phyloP scores from a whole-genome alignment of 257 asterid genomes.

The Solanum clarkiae region DNA sequence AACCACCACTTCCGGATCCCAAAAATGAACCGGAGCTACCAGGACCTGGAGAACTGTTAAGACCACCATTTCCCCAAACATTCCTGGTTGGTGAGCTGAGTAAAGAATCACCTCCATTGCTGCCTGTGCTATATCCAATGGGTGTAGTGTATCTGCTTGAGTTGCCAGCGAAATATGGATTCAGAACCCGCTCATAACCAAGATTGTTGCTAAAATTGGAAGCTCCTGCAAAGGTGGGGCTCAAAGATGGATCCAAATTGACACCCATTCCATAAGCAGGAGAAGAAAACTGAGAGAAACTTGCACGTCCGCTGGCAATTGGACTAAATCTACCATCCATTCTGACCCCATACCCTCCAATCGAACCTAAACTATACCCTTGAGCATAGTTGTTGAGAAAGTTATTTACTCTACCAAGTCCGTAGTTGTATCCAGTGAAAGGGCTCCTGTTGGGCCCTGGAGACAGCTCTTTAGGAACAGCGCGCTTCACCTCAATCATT shows the following conservation, averaged over 20 bases:
- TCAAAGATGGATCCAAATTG: conserved; percentile 55
- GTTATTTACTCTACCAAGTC: conserved; percentile 45
- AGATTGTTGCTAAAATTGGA: conserved; percentile 51
- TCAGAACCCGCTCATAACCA: conserved; percentile 50
- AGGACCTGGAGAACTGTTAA: conserved; percentile 35
- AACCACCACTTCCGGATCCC: conserved; percentile 35
- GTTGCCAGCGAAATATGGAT: conserved; percentile 44
- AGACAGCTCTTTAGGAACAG: conserved; percentile 71
- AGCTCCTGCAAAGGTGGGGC: conserved; percentile 43
- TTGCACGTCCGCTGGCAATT: conserved; percentile 41
- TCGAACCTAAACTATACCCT: conserved; percentile 41
- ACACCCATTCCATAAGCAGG: conserved; percentile 51
- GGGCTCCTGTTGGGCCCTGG: conserved; percentile 62
- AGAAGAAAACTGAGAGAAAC: conserved; percentile 40
- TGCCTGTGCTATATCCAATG: conserved; percentile 47
- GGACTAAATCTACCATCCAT: conserved; percentile 65
- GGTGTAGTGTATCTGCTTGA: conserved; percentile 56
- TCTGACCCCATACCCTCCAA: conserved; percentile 56
- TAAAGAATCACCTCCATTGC: conserved; percentile 43
- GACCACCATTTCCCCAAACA: conserved; percentile 59
- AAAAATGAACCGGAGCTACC: conserved; percentile 46
- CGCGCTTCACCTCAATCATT: conserved; percentile 77
- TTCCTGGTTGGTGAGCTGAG: conserved; percentile 39
- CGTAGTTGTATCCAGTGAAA: conserved; percentile 43
- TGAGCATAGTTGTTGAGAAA: conserved; percentile 42